Evolutionary conservation across 257 asterid genomes (phyloP), one percentile per base, ranked within the genome.

Genomic region (Orobanche coerulescens): DNA sequence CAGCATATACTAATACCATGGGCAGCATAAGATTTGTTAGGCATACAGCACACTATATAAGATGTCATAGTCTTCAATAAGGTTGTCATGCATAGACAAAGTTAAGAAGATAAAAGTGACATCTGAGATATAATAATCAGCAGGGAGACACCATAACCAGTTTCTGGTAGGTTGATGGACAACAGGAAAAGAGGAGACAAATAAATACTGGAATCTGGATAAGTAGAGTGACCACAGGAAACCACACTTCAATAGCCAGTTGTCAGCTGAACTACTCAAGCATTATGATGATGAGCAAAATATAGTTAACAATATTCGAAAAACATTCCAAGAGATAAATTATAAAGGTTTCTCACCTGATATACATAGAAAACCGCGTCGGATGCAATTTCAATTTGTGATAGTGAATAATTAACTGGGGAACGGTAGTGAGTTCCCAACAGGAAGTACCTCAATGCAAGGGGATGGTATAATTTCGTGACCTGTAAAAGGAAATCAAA

Each of bases 401-500:
- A 67, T 37, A 80, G 66, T 19, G 88, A 69, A 63, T 76, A 84
- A 71, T 84, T 87, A 47, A 84, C 84, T 0, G 94, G 90, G 34
- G 95, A 87, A 6, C 95, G 80, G 44, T 84, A 82, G 42, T 82
- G 95, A 49, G 81, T 80, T 25, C 88, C 88, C 88, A 87, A 31
- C 59, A 87, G 67, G 75, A 80, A 84, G 64, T 84, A 69, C 74
- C 94, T 76, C 70, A 87, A 75, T 33, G 94, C 90, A 51, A 87
- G 84, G 9, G 88, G 94, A 77, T 87, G 95, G 74, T 87, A 82
- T 64, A 75, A 19, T 37, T 79, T 63, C 9, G 86, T 84, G 59
- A 80, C 95, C 95, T 84, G 71, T 61, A 76, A 44, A 71, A n/a
- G 4, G 9, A 44, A 2, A n/a, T n/a, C n/a, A n/a, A n/a, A n/a